A percentile compares a stretch with the other conserved stretches of the same genome.
Evolutionary conservation across 768 basidiomycete genomes (phyloP).

Genomic region (Chalciporus pseudorubinellus): DNA sequence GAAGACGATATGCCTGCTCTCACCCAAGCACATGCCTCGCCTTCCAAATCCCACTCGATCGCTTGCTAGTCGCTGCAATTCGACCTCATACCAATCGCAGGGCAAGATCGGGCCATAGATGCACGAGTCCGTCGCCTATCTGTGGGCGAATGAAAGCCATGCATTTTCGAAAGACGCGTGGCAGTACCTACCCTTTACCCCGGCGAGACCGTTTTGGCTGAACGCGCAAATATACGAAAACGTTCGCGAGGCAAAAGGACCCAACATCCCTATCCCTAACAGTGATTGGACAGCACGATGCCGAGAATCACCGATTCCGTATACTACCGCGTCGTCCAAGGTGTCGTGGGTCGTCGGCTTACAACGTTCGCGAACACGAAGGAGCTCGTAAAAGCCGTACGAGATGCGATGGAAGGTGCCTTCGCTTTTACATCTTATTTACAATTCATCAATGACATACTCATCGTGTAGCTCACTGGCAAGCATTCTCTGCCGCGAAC

Average conservation of each 20-base stretch:
- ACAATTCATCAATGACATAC: neutral
- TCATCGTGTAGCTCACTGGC: slow-evolving; percentile 10
- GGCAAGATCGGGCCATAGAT: neutral
- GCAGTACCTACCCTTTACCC: no score
- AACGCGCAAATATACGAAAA: no score
- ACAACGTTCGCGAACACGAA: neutral
- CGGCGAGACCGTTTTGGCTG: no score
- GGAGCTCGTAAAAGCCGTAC: slow-evolving; percentile 13
- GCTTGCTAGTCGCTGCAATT: neutral
- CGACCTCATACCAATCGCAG: neutral
- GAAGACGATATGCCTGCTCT: no score
- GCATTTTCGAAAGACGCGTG: neutral
- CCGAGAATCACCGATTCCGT: no score
- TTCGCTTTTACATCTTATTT: neutral
- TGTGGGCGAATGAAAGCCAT: no score
- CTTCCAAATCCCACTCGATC: neutral
- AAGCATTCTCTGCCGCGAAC: neutral
- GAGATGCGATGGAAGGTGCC: slow-evolving; percentile 15
- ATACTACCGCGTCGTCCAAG: slow-evolving; percentile 1
- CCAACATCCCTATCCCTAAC: neutral
- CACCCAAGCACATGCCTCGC: no score
- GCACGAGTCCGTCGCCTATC: no score
- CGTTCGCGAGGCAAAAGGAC: no score
- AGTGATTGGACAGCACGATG: no score
- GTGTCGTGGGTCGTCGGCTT: neutral